phyloP scores from a whole-genome alignment of 148 eudicot species.

The Limonium bicolor region DNA sequence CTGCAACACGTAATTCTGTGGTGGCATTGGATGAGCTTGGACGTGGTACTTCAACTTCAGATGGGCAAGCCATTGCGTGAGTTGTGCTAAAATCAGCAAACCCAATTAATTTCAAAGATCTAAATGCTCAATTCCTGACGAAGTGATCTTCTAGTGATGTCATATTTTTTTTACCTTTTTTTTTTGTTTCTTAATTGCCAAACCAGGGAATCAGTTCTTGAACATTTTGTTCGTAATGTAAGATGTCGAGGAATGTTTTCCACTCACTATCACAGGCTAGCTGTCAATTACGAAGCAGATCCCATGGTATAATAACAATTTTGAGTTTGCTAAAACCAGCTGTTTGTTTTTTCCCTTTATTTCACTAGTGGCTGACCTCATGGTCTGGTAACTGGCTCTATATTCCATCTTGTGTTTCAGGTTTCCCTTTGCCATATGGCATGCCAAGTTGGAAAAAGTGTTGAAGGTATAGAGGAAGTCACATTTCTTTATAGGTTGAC shows the following conservation, averaged over 20 bases:
- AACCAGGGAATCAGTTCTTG: slow-evolving; percentile 92
- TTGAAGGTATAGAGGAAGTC: slow-evolving; percentile 69
- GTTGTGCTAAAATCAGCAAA: slow-evolving; percentile 20
- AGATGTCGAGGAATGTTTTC: slow-evolving; percentile 95
- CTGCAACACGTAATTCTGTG: slow-evolving; percentile 74
- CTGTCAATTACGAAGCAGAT: slow-evolving; percentile 44
- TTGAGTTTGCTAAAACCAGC: too few species aligned
- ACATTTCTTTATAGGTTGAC: slow-evolving; percentile 80
- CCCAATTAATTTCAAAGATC: neutral
- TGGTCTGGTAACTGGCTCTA: too few species aligned
- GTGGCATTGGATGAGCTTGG: slow-evolving; percentile 99
- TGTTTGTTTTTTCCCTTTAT: too few species aligned
- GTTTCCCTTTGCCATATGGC: slow-evolving; percentile 94
- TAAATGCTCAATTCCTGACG: neutral
- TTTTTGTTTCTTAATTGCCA: neutral
- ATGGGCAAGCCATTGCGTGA: slow-evolving; percentile 99
- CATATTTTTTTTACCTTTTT: neutral
- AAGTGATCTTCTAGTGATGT: neutral
- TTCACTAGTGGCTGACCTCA: too few species aligned
- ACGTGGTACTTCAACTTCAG: slow-evolving; percentile 98
- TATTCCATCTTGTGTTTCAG: slow-evolving; percentile 21
- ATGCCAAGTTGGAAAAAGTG: slow-evolving; percentile 68
- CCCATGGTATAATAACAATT: slow-evolving; percentile 49
- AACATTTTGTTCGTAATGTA: slow-evolving; percentile 65
- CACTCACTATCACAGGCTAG: slow-evolving; percentile 89